Evolutionary conservation across 2,329 filamentous ascomycete genomes (phyloP), one percentile per base, ranked within the genome.

Genomic region (Incumbomyces delicatus): DNA sequence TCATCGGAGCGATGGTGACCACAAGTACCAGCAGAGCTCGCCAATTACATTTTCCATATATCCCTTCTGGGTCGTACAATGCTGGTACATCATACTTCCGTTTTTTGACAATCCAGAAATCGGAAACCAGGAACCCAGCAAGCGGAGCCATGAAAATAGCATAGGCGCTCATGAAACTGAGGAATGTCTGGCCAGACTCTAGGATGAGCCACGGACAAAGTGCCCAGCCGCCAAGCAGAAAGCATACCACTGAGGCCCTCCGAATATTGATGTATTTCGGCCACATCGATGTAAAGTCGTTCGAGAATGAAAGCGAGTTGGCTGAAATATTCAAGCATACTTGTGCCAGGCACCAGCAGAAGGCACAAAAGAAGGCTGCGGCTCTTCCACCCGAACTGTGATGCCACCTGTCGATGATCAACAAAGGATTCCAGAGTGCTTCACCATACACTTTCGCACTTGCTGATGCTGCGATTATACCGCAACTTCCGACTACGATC

Each of bases 191-290:
- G 1, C 78, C 79, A 0, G 74, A 78, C 27, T 60, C 66, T 11
- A 83, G 64, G 48, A 83, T 82, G 62, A 80, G 80, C 80, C 78
- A 83, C 1, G 78, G 78, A 1, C 78, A 76, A 18, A 81, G 66
- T 2, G 72, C 69, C 76, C 77, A 81, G 12, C n/a, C 73, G 17
- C 72, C 74, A 0, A 78, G 58, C 2, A 80, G 43, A 1, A 74
- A 73, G 5, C 73, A 72, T 31, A 79, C 62, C 32, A 79, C 60
- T 47, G 72, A 73, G 3, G 76, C 76, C 10, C 77, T 70, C 4
- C 64, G 63, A 54, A 80, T 76, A 51, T 78, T 77, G 50, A 80
- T 58, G 55, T 69, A 77, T 20, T 63, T 62, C 0, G 76, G 71
- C 68, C 74, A 68, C 1, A 79, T 65, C 1, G 73, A 71, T 6